Base-by-base conservation (phyloP, 164 flowering plant genomes). In the Litsea cubeba region DNA sequence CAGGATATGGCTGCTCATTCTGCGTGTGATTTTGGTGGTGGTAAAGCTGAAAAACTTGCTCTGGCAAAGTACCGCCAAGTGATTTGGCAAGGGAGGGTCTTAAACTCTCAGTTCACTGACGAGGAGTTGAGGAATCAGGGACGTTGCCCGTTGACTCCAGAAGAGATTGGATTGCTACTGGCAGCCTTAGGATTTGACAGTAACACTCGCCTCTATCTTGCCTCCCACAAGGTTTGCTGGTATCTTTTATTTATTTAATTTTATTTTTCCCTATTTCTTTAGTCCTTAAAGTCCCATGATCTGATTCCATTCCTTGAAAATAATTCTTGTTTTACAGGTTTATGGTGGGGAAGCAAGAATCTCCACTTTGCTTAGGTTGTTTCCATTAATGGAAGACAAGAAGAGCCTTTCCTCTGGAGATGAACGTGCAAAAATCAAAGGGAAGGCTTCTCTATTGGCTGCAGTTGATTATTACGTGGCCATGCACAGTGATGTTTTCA, bases 1-100 rank as follows among this genome's bases (percentile, higher is more conserved):
- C 85, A 95, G 98, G 99, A 95, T 80, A 95, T 95, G 99, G 99
- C 98, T 71, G 99, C 99, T 51, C 99, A 95, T 81, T 95, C 99
- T 64, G 97, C 98, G 11, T 95, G 99, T 78, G 98, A 95, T 84
- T 95, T 95, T 83, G 99, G 99, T 76, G 99, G 99, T 26, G 99
- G 99, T 12, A 95, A 91, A 83, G 97, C 94, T 73, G 99, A 95
- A 81, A 93, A 91, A 66, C 77, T 89, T 71, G 95, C 99, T 72
- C 84, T 95, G 49, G 99, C 98, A 25, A 95, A 91, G 75, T 95
- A 95, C 75, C 83, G 99, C 20, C 97, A 92, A 82, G 83, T 77
- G 71, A 77, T 95, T 63, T 95, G 99, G 99, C 98, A 92, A 76
- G 99, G 99, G 72, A 85, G 98, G 74, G 97, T 93, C 24, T 81